Evolutionary conservation across 345 rosid genomes (phyloP), one percentile per base, ranked within the genome.

Genomic region (Eucalyptus pumila): DNA sequence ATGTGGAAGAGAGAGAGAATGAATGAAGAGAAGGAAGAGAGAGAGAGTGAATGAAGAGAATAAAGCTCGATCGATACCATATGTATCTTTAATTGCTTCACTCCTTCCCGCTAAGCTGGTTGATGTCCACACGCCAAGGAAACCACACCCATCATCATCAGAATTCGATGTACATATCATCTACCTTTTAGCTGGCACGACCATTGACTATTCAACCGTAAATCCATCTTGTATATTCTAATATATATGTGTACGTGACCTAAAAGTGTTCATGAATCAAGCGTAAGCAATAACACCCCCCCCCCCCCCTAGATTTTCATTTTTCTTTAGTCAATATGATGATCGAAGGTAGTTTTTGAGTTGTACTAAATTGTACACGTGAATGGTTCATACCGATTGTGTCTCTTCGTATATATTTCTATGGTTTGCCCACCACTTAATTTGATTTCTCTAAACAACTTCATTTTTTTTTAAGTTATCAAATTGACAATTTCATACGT

Each of bases 51-150:
- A 86, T 86, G 44, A 50, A 23, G 90, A 48, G 76, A 87, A 88
- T 80, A 37, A 62, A 32, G 58, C 27, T 86, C 27, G 90, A 87
- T 88, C 32, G 88, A 89, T 88, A 88, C 80, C 88, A 87, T 86
- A 85, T 9, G 87, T 88, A 48, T 90, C 88, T 85, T 87, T 87
- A 32, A 32, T 85, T 85, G 86, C 54, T 85, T 86, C 90, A 32
- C 72, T 85, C 88, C 54, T 76, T 86, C 90, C 86, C 86, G 48
- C 67, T 89, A 16, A 58, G 83, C 65, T 86, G 89, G 91, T 88
- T 92, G 93, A 92, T 91, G 89, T 92, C 96, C 90, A 91, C 95
- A 96, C 97, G 97, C 94, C 91, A 95, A 94, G 94, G 92, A 91
- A 94, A 92, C 95, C 92, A 54, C 89, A 32, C 81, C 89, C 89